Evolutionary conservation across 2,329 filamentous ascomycete species (phyloP).

Genomic region (Trichoderma guizhouense): DNA sequence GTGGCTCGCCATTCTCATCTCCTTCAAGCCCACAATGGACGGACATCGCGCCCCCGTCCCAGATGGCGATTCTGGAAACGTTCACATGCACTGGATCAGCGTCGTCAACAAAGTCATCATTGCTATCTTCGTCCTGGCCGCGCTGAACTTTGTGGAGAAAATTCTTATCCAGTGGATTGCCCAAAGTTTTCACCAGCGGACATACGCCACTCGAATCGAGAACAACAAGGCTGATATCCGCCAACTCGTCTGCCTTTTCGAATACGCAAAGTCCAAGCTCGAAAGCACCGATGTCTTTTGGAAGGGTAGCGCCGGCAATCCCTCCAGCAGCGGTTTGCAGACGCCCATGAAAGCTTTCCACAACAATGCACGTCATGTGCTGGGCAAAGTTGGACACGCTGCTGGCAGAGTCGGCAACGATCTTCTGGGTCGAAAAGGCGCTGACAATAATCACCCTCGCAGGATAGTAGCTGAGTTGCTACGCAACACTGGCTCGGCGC

Average conservation of each 20-base stretch:
- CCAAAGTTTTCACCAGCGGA: constrained; percentile 85
- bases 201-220: constrained; percentile 86
- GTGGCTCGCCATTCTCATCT: constrained; percentile 82
- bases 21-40: constrained; percentile 79
- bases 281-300: constrained; percentile 50
- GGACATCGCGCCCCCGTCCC: constrained; percentile 43
- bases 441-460: constrained; percentile 71
- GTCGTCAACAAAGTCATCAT: constrained; percentile 84
- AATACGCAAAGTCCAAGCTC: constrained; percentile 75
- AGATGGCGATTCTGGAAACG: constrained; percentile 40
- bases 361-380: constrained; percentile 69
- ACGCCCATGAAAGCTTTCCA: constrained; percentile 74
- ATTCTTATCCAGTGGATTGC: constrained; percentile 93
- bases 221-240: constrained; percentile 87
- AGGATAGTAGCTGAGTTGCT: constrained; percentile 81
- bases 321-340: constrained; percentile 56
- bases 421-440: constrained; percentile 71
- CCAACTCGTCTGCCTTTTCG: constrained; percentile 53
- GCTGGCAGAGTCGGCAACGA: constrained; percentile 85
- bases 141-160: constrained; percentile 85
- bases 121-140: constrained; percentile 72
- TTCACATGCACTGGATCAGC: constrained; percentile 64
- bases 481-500: constrained; percentile 67
- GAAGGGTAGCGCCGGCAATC: constrained; percentile 36
- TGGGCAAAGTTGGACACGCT: constrained; percentile 79